A percentile compares a stretch with the other conserved stretches of the same genome.
phyloP scores from a whole-genome alignment of 805 yeast species.

The Candida ulmi region DNA sequence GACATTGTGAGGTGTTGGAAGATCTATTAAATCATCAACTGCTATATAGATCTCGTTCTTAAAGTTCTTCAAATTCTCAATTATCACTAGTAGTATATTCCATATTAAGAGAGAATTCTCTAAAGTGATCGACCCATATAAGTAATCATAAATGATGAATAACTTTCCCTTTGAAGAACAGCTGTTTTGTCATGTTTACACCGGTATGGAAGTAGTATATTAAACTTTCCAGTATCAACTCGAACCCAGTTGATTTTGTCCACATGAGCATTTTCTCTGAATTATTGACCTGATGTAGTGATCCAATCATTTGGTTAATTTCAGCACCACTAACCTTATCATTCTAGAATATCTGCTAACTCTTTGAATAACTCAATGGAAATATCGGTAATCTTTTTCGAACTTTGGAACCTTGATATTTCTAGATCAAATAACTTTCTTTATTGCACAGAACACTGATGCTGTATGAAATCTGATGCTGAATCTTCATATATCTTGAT shows the following conservation, averaged over 20 bases:
- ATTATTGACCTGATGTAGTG: too few species aligned
- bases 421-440: constrained; percentile 16
- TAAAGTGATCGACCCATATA: constrained; percentile 3
- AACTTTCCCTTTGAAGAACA: too few species aligned
- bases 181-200: too few species aligned
- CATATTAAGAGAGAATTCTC: constrained; percentile 11
- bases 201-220: too few species aligned
- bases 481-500: constrained; percentile 23
- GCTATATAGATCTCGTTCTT: constrained; percentile 20
- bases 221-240: too few species aligned
- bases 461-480: background rate
- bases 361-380: constrained; percentile 7
- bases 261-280: too few species aligned
- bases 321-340: constrained; percentile 15
- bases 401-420: constrained; percentile 6
- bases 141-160: too few species aligned
- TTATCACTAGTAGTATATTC: constrained; percentile 18
- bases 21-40: constrained; percentile 15
- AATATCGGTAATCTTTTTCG: constrained; percentile 2
- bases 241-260: too few species aligned
- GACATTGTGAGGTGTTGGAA: constrained; percentile 4
- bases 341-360: constrained; percentile 6
- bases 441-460: background rate
- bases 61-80: constrained; percentile 19
- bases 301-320: too few species aligned